Evolutionary conservation across 176 grass and related monocot genomes (phyloP), one percentile per base, ranked within the genome.

Genomic region (Neostapfia colusana): DNA sequence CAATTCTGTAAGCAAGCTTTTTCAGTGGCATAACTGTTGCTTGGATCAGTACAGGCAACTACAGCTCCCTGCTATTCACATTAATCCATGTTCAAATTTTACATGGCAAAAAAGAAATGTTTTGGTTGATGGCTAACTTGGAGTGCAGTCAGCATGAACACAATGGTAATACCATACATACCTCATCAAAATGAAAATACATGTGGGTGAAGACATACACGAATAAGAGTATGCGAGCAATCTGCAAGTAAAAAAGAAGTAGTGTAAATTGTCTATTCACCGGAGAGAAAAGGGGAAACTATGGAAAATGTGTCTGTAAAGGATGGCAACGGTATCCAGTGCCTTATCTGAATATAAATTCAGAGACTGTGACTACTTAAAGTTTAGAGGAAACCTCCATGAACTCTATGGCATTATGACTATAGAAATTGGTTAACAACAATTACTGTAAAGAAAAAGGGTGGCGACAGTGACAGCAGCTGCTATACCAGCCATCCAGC

Each of bases 101-200:
- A 65, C 2, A 54, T 31, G 41, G 7, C 8, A 23, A 10, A 1
- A 40, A 41, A 49, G 23, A 50, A 61, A 46, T 15, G 4, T 63
- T 64, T 81, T 23, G 13, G 38, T 67, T 42, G 31, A 62, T 72
- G 57, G 38, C 8, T 70, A 70, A 38, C 11, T 18, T 60, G 83
- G 64, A 23, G 23, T 43, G n/a, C 10, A n/a, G 8, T 76, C 24
- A 13, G 15, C 10, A 13, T 44, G 2, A 43, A 63, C 62, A 65
- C 20, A 35, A 16, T 17, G 21, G 18, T 14, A 67, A 69, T 37
- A 31, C 23, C n/a, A 72, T 86, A 45, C 50, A 80, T 81, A 97
- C 93, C 88, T 97, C 68, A 85, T 93, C 81, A 77, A 81, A 87
- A 73, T 85, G 90, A 73, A 81, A 82, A 74, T 89, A 97, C 70